A percentile compares a stretch with the other conserved stretches of the same genome.
phyloP scores from a whole-genome alignment of 306 rosid species.

The Medicago lupulina region DNA sequence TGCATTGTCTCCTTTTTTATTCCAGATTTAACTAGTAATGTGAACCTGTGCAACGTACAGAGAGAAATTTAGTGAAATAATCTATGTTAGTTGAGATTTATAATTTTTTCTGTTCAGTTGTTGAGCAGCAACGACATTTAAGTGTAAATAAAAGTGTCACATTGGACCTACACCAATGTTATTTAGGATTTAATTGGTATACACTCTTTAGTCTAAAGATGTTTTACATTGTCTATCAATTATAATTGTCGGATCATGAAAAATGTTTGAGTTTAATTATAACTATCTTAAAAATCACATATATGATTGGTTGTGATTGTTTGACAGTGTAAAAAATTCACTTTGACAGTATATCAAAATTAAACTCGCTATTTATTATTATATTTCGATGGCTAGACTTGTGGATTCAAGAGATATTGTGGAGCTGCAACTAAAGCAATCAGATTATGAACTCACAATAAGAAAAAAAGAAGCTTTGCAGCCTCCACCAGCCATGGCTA shows the following conservation, averaged over 20 bases:
- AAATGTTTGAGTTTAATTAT: not conserved
- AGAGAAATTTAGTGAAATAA: not conserved
- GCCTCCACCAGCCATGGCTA: slow-evolving; percentile 54
- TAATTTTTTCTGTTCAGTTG: not conserved
- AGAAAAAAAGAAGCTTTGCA: slow-evolving; percentile 85
- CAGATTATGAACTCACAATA: slow-evolving; percentile 72
- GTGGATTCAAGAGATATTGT: slow-evolving; percentile 96
- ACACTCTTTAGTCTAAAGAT: not conserved
- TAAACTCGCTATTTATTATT: not conserved
- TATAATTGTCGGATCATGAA: not conserved
- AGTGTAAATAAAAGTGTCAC: too few relatives aligned
- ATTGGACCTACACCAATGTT: not conserved
- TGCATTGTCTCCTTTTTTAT: slow-evolving; percentile 5
- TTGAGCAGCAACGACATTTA: not conserved
- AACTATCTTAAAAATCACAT: not conserved
- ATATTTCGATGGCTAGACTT: slow-evolving; percentile 61
- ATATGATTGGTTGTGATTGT: not conserved
- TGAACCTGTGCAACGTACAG: not conserved
- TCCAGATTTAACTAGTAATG: not conserved
- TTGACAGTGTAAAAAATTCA: not conserved
- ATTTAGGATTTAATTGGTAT: not conserved
- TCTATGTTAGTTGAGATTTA: not conserved
- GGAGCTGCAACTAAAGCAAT: slow-evolving; percentile 86
- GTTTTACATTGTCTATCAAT: not conserved
- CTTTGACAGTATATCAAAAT: not conserved